Base-by-base conservation (phyloP, 2,329 filamentous ascomycete species). In the Sphaerulina musiva region DNA sequence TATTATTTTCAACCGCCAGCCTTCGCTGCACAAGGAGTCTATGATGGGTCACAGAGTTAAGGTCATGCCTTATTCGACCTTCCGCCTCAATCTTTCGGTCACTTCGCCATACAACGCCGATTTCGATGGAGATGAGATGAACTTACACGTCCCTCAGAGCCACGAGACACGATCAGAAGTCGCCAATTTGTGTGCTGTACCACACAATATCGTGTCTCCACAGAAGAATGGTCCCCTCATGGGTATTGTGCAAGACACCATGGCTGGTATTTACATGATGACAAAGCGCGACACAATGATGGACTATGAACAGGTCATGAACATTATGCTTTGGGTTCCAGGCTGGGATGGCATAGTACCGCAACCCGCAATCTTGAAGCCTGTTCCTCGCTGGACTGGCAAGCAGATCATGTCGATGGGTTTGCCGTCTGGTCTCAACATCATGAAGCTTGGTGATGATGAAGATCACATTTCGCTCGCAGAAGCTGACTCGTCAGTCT, bases 41-140 rank as follows among this genome's bases (percentile, higher is more conserved):
- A 99, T 98, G 93, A 98, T 98, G 95, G 93, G 89, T 72, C 93
- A 99, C 74, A 85, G 89, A 65, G 93, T 98, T 59, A 86, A 86
- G 57, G 93, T 99, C 57, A 97, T 98, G 91, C 93, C 93, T 2
- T 98, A 95, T 72, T 98, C 93, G 5, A 99, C 93, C 1, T 99
- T 99, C 78, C 86, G 93, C 60, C 81, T 99, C 45, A 99, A 99
- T 68, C 74, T 98, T 63, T 98, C 93, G 0, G 93, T 98, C 68
- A 98, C 95, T 0, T 95, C 91, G 29, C 93, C 93, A 0, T 99
- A 99, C 79, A 99, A 99, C 76, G 93, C 93, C 65, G 93, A 98
- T 87, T 98, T 98, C 75, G 93, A 98, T 69, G 93, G 93, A 75
- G 93, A 98, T 71, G 93, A 99, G 74, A 99, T 99, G 93, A 99